A percentile compares a stretch with the other conserved stretches of the same genome.
Conservation (phyloP, 2,329 filamentous ascomycete genomes). For the Aspergillus proliferans region DNA sequence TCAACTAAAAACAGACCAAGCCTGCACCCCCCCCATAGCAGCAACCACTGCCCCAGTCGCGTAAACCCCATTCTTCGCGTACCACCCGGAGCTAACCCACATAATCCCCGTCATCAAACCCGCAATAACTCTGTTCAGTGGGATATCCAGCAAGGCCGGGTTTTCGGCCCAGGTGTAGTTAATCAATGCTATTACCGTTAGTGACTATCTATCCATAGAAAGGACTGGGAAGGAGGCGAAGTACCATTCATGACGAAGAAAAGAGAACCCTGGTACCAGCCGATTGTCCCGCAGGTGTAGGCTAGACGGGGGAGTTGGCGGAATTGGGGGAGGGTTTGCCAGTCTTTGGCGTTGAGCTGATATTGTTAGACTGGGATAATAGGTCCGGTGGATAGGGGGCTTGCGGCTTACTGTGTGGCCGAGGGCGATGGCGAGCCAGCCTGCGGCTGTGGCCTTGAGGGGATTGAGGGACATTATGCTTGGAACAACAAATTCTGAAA, state of each 20-base stretch:
- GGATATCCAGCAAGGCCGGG: slow-evolving; percentile 6
- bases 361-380: slow-evolving; percentile 1
- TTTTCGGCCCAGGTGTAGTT: slow-evolving; percentile 15
- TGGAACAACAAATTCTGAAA: too few species aligned
- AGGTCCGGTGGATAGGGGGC: neutral
- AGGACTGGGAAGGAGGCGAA: neutral
- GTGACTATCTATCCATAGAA: neutral
- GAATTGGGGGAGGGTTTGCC: slow-evolving; percentile 14
- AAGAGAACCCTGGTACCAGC: slow-evolving; percentile 22
- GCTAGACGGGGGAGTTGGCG: slow-evolving; percentile 15
- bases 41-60: slow-evolving; percentile 12
- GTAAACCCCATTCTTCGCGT: slow-evolving; percentile 15
- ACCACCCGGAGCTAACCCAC: slow-evolving; percentile 20
- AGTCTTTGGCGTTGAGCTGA: slow-evolving; percentile 11
- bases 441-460: neutral
- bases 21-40: slow-evolving; percentile 15
- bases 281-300: slow-evolving; percentile 16
- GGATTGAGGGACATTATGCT: neutral
- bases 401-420: slow-evolving; percentile 11
- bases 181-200: slow-evolving; percentile 7
- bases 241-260: slow-evolving; percentile 18
- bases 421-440: slow-evolving; percentile 13
- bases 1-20: slow-evolving; percentile 10
- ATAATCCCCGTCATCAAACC: slow-evolving; percentile 14
- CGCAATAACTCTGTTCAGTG: slow-evolving; percentile 14